Percentiles rank a stretch among this genome's conserved stretches.
Conservation (phyloP, 225 moss, liverwort and hornwort species). For the Climacium dendroides region DNA sequence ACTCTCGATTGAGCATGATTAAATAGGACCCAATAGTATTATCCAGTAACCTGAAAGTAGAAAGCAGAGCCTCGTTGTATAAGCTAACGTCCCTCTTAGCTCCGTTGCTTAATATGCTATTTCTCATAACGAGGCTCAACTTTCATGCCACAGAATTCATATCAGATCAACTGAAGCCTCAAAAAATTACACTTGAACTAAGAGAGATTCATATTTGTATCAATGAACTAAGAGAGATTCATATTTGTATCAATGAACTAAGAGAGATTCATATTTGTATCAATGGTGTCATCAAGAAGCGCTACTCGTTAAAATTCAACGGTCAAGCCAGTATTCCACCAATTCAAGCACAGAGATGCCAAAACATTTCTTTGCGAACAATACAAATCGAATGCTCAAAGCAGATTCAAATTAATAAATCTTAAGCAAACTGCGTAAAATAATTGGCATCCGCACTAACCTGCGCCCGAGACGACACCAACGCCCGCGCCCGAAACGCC, state of each 20-base stretch:
- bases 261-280: neutral
- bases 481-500: constrained; percentile 5
- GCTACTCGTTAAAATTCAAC: neutral
- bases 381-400: neutral
- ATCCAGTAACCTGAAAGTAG: neutral
- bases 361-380: neutral
- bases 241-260: neutral
- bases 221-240: neutral
- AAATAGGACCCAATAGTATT: neutral
- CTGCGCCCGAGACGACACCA: constrained; percentile 25
- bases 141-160: neutral
- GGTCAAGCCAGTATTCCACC: neutral
- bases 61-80: neutral
- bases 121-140: neutral
- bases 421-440: too few species aligned
- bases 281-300: neutral
- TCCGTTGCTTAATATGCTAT: neutral
- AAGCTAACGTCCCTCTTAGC: neutral
- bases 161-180: neutral
- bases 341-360: neutral
- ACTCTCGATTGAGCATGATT: neutral
- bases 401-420: neutral
- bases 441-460: neutral
- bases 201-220: neutral
- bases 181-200: neutral